Conservation (phyloP, 768 basidiomycete species). For the Serpula lacrymans region DNA sequence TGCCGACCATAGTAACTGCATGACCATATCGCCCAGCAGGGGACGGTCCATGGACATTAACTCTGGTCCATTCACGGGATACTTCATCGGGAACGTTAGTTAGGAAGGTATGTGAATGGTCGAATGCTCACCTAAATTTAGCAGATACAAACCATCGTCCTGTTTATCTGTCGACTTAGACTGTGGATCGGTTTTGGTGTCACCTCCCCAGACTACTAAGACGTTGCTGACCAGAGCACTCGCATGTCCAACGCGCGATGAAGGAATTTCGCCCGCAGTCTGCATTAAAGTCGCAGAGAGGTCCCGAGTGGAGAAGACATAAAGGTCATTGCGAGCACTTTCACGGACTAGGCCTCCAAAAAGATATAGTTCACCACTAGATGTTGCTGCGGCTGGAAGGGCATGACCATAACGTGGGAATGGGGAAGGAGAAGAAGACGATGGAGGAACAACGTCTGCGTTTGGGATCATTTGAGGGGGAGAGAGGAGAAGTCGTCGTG, state of each 20-base stretch:
- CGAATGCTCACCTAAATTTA: conserved; percentile 76
- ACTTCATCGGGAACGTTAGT: conserved; percentile 41
- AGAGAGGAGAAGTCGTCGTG: conserved; percentile 65
- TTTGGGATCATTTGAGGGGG: conserved; percentile 65
- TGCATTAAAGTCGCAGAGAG: conserved; percentile 79
- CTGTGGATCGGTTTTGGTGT: conserved; percentile 78
- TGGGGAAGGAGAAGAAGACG: conserved; percentile 75
- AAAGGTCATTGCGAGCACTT: conserved; percentile 86
- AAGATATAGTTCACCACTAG: conserved; percentile 88
- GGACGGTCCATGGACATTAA: conserved; percentile 69
- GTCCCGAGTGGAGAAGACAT: conserved; percentile 79
- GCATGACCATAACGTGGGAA: conserved; percentile 98
- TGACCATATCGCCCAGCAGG: conserved; percentile 95
- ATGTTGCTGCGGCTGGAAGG: conserved; percentile 71
- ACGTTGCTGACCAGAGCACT: conserved; percentile 95
- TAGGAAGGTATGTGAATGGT: conserved; percentile 1
- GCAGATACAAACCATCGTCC: conserved; percentile 89
- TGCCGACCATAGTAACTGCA: conserved; percentile 88
- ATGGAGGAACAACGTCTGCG: conserved; percentile 60
- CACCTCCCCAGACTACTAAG: conserved; percentile 96
- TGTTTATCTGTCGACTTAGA: conserved; percentile 66
- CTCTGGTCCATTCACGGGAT: conserved; percentile 92
- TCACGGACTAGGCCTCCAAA: conserved; percentile 97
- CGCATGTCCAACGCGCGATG: conserved; percentile 93
- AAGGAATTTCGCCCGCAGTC: conserved; percentile 85